A percentile compares a stretch with the other conserved stretches of the same genome.
phyloP scores from a whole-genome alignment of 495 filamentous ascomycete genomes.

The Darksidea phi region DNA sequence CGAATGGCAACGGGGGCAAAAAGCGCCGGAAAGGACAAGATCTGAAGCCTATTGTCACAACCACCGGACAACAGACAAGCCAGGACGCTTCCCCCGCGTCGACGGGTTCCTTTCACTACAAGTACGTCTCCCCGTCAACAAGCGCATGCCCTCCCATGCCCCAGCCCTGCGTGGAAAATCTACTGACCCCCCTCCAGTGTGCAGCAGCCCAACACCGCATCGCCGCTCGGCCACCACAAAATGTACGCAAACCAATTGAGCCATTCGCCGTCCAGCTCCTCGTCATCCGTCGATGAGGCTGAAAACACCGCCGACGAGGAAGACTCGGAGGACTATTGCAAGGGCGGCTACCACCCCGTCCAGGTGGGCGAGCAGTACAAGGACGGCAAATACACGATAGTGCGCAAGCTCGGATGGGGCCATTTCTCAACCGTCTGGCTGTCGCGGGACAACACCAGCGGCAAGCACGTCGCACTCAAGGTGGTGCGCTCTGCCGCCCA shows the following conservation, averaged over 20 bases:
- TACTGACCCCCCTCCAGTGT: slow-evolving; percentile 37
- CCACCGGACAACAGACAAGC: slow-evolving; percentile 42
- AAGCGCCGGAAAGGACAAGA: slow-evolving; percentile 48
- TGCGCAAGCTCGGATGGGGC: slow-evolving; percentile 97
- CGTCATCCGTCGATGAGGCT: slow-evolving; percentile 71
- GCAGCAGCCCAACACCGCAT: slow-evolving; percentile 41
- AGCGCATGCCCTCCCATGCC: background rate
- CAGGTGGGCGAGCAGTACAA: slow-evolving; percentile 94
- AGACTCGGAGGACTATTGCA: slow-evolving; percentile 98
- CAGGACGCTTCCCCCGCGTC: slow-evolving; percentile 43
- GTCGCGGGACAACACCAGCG: slow-evolving; percentile 83
- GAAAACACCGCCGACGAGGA: slow-evolving; percentile 97
- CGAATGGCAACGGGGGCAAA: slow-evolving; percentile 45
- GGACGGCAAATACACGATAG: slow-evolving; percentile 91
- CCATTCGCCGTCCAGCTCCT: slow-evolving; percentile 76
- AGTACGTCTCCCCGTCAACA: slow-evolving; percentile 22
- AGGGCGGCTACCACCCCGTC: slow-evolving; percentile 96
- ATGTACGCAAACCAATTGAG: slow-evolving; percentile 54
- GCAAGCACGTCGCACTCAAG: slow-evolving; percentile 95
- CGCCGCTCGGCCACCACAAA: slow-evolving; percentile 52
- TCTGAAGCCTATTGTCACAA: slow-evolving; percentile 46
- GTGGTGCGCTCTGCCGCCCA: slow-evolving; percentile 95
- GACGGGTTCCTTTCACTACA: slow-evolving; percentile 33
- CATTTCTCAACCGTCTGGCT: slow-evolving; percentile 99
- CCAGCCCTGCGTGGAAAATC: background rate